Base-by-base conservation (phyloP, 805 yeast species). In the Yarrowia keelungensis region DNA sequence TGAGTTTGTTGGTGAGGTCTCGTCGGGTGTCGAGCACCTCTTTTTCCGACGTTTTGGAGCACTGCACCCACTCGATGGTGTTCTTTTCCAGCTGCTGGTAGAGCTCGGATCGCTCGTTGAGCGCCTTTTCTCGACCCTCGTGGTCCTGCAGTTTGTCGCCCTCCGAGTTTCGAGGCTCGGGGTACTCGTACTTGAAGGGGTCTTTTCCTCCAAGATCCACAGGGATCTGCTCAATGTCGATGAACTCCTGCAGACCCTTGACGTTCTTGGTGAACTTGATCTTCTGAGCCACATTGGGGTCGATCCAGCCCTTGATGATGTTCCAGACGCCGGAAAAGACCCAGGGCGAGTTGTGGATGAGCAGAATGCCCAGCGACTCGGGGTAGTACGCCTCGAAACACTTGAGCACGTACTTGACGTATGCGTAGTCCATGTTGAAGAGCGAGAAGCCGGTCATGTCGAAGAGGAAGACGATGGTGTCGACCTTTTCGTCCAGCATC, bases 371-470 rank as follows among this genome's bases (percentile, higher is more conserved):
- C 73, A 91, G 80, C 39, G 89, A 86, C 77, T 91, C 97, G 0
- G 96, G 96, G 74, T 90, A 90, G 74, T 90, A 93, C 0, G 95
- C 93, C 79, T 90, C 96, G 76, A 90, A 90, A 51, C 89, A 86
- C 64, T 86, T 85, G 69, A 90, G 87, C 78, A 91, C 83, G 75
- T 87, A 90, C 76, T 90, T 90, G 68, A 91, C 91, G 3, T 94
- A 88, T 2, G 85, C 82, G 73, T 89, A 89, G 77, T 91, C 97
- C 86, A 92, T 91, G 75, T 90, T 91, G 69, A 91, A 84, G 84
- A 90, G 83, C 5, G 92, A 83, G 74, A 91, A 90, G 2, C 88
- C 95, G 2, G 89, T 81, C 75, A 91, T 79, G 76, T 91, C 96
- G 74, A 91, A 91, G 46, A 91, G 76, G 69, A 90, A 83, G 1